Evolutionary conservation across 192 early-diverging fungal genomes (phyloP).

Genomic region (Umbelopsis vinacea): DNA sequence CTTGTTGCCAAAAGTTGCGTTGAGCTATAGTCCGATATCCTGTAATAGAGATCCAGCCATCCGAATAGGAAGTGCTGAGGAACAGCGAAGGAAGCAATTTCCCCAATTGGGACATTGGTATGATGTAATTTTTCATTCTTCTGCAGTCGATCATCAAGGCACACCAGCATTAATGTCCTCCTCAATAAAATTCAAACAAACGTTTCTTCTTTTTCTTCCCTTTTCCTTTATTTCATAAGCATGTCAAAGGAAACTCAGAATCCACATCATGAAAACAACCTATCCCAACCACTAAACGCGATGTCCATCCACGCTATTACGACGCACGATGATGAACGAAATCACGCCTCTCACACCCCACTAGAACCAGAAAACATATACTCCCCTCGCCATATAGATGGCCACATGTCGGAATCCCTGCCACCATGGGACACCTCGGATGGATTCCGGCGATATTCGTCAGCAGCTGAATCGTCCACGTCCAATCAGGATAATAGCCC

Average conservation of each 20-base stretch:
- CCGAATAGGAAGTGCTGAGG: conserved; percentile 3
- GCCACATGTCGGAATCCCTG: background rate
- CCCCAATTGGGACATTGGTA: conserved; percentile 1
- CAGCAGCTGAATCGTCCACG: conserved; percentile 1
- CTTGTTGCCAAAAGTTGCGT: too few species aligned
- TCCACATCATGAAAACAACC: background rate
- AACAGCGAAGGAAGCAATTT: conserved; percentile 3
- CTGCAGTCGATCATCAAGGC: conserved; percentile 11
- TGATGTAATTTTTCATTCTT: background rate
- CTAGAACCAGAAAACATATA: background rate
- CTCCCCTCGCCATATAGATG: background rate
- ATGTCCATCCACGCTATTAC: conserved; percentile 20
- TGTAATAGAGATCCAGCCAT: background rate
- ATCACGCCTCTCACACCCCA: background rate
- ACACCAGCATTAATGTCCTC: background rate
- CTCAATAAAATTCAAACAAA: background rate
- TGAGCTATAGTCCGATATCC: background rate
- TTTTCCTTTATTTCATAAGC: background rate
- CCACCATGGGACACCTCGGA: conserved; percentile 1
- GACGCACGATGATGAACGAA: background rate
- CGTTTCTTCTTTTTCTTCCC: background rate
- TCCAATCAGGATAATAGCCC: background rate
- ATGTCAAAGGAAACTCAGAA: background rate
- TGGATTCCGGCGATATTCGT: conserved; percentile 1
- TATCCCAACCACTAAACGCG: background rate